Evolutionary conservation across 2,329 filamentous ascomycete species (phyloP).

Genomic region (Fusarium sp.): DNA sequence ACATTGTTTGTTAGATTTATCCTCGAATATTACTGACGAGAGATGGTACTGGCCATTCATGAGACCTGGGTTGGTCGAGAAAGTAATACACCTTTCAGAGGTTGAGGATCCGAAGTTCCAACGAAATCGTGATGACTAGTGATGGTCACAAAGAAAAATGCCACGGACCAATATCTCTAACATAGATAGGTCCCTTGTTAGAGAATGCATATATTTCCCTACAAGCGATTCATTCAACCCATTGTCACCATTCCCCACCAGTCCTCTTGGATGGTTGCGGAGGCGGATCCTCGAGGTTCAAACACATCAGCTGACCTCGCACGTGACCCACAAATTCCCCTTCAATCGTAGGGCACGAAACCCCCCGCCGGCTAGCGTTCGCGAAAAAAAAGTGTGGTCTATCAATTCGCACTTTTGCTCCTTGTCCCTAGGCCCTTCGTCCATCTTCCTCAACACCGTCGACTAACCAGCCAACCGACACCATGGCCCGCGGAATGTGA

Average conservation of each 20-base stretch:
- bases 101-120: not conserved
- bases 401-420: slow-evolving; percentile 42
- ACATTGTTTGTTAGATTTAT: slow-evolving; percentile 20
- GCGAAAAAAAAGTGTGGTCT: slow-evolving; percentile 44
- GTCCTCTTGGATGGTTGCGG: not conserved
- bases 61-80: not conserved
- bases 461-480: slow-evolving; percentile 55
- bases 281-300: not conserved
- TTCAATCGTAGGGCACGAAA: slow-evolving; percentile 48
- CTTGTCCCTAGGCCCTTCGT: slow-evolving; percentile 38
- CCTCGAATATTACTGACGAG: slow-evolving; percentile 15
- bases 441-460: slow-evolving; percentile 50
- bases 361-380: slow-evolving; percentile 42
- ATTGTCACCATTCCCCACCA: not conserved
- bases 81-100: not conserved
- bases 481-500: slow-evolving; percentile 72
- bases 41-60: slow-evolving; percentile 9
- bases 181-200: not conserved
- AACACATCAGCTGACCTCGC: not conserved
- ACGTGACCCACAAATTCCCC: slow-evolving; percentile 22
- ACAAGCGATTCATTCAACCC: not conserved
- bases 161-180: too few relatives aligned
- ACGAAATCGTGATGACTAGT: not conserved
- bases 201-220: not conserved
- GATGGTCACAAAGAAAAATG: not conserved